phyloP scores from a whole-genome alignment of 2,329 filamentous ascomycete genomes.

The Colletotrichum cuscutae region DNA sequence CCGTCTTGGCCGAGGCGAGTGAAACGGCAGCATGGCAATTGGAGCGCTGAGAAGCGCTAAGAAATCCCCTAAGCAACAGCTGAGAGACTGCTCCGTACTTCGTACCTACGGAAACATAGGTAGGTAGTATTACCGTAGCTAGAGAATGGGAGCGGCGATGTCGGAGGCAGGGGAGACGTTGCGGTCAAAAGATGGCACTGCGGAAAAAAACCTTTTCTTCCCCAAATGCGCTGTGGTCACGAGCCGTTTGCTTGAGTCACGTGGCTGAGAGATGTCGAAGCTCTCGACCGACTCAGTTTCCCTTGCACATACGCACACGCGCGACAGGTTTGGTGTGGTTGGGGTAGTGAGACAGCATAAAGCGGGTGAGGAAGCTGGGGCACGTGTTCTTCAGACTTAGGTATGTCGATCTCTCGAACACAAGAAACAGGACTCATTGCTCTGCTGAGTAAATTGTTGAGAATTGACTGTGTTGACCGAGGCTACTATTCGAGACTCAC shows the following conservation, averaged over 20 bases:
- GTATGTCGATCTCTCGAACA: background rate
- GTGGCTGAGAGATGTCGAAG: background rate
- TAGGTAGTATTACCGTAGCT: background rate
- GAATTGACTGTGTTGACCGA: background rate
- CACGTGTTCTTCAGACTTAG: background rate
- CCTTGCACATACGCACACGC: background rate
- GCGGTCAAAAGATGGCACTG: background rate
- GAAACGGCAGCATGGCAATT: conserved; percentile 6
- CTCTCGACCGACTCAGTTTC: background rate
- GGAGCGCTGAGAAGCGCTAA: conserved; percentile 22
- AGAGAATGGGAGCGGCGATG: conserved; percentile 5
- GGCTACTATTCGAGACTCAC: background rate
- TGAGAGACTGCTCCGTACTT: background rate
- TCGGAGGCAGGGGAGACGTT: conserved; percentile 14
- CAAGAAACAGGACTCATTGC: background rate
- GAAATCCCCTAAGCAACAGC: background rate
- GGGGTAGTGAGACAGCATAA: conserved; percentile 9
- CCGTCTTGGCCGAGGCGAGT: background rate
- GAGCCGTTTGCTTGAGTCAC: conserved; percentile 1
- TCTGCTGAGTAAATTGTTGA: background rate
- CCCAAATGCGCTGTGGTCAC: background rate
- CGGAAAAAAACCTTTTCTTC: too few relatives aligned
- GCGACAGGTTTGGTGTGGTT: background rate
- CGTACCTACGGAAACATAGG: too few relatives aligned
- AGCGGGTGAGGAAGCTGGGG: conserved; percentile 3